Base-by-base conservation (phyloP, 2,329 filamentous ascomycete genomes). In the Phoma sp. region DNA sequence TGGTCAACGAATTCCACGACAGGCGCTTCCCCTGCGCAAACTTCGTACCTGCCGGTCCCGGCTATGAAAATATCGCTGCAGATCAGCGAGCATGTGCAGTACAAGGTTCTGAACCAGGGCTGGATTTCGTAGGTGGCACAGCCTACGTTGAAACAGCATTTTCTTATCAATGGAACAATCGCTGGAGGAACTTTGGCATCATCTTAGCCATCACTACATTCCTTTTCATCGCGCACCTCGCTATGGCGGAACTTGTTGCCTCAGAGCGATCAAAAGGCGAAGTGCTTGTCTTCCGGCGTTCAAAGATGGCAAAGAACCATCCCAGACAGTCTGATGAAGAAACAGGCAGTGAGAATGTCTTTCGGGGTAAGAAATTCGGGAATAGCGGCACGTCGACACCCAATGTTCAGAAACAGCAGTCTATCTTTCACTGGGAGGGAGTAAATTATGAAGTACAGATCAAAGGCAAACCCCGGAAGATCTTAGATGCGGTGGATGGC, bases 1-100 rank as follows among this genome's bases (percentile, higher is more conserved):
- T 92, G 80, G 83, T 89, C 55, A 95, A 93, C 72, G 91, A 96
- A 71, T 67, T 69, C 60, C 0, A 67, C 23, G 62, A 46, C 4
- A 61, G 60, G 11, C 29, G 52, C 18, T 68, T 67, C 14, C 52
- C 49, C 7, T 69, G 76, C 57, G 68, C 70, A 6, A 46, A 52
- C 18, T 70, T 77, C 49, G 53, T 77, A 24, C 80, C 82, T 1
- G 50, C 58, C 5, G 74, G 74, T 2, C 73, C 76, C 10, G 60
- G 62, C 4, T 76, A 76, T 45, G 52, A 66, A 6, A 60, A 55
- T 5, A 55, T 77, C 1, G 18, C 55, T 45, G 33, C 61, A 64
- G 38, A 59, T 27, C 46, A 73, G 62, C 30, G 59, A 68, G 68
- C 75, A 37, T 78, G 76, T 53, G 65, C 67, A 8, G 56, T 64